Percentiles rank a stretch among this genome's conserved stretches.
Evolutionary conservation across 148 eudicot genomes (phyloP).

Genomic region (Vaccinium vitisidaea): DNA sequence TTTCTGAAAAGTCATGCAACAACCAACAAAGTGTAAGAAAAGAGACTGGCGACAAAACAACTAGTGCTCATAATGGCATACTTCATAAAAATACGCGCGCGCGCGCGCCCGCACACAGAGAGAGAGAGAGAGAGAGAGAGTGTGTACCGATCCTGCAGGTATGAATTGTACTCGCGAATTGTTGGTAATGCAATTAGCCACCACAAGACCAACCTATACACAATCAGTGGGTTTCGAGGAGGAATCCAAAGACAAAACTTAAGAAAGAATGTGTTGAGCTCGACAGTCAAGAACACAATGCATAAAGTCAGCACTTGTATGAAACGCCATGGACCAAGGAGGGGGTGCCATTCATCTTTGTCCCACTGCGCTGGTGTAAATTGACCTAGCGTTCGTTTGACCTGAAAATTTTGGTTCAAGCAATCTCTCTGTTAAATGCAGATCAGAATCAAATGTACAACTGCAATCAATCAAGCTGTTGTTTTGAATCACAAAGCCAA

Average conservation of each 20-base stretch:
- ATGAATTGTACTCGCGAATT: constrained; percentile 92
- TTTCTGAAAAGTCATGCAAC: constrained; percentile 41
- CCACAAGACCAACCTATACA: constrained; percentile 88
- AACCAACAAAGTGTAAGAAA: constrained; percentile 11
- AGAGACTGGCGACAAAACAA: constrained; percentile 1
- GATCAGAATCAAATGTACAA: background rate
- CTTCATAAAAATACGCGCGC: background rate
- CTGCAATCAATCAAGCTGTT: background rate
- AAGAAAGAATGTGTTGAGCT: constrained; percentile 92
- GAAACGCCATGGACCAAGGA: constrained; percentile 94
- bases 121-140: background rate
- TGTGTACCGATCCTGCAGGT: constrained; percentile 81
- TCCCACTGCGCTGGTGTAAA: constrained; percentile 99
- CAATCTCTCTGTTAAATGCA: background rate
- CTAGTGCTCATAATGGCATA: background rate
- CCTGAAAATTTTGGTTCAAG: constrained; percentile 37
- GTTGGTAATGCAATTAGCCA: constrained; percentile 98
- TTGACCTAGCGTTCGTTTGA: constrained; percentile 84
- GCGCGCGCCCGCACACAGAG: too few species aligned
- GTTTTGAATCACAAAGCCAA: background rate
- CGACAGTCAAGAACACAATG: constrained; percentile 82
- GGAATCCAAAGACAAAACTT: constrained; percentile 99
- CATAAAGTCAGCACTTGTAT: constrained; percentile 86
- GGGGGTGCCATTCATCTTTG: constrained; percentile 98
- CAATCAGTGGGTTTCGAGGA: constrained; percentile 82